phyloP scores from a whole-genome alignment of 805 yeast genomes.

The Wickerhamiella spandovensis region DNA sequence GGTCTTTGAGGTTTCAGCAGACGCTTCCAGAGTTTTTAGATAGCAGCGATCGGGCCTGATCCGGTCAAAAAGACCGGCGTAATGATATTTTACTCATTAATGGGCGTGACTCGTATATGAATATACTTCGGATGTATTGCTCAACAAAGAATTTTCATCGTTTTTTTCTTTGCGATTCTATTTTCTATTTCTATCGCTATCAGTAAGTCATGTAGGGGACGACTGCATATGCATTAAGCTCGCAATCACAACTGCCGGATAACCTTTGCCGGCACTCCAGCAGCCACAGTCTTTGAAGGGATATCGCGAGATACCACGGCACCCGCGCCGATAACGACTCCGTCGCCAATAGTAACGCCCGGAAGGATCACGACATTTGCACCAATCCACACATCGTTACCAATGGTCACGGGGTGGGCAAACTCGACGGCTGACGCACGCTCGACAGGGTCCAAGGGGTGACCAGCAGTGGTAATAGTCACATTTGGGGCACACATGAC shows the following conservation, averaged over 20 bases:
- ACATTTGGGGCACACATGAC: slow-evolving; percentile 54
- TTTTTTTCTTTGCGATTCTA: neutral
- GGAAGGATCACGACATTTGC: slow-evolving; percentile 42
- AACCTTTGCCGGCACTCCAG: slow-evolving; percentile 50
- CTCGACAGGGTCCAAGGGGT: slow-evolving; percentile 39
- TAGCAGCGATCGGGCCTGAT: too few species aligned
- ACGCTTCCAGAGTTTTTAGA: neutral
- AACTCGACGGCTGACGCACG: slow-evolving; percentile 37
- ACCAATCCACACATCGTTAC: slow-evolving; percentile 59
- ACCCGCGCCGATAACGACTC: slow-evolving; percentile 54
- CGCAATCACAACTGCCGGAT: slow-evolving; percentile 1
- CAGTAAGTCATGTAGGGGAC: neutral
- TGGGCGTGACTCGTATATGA: too few species aligned
- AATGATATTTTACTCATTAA: too few species aligned
- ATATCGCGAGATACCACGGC: slow-evolving; percentile 47
- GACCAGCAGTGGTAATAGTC: slow-evolving; percentile 47
- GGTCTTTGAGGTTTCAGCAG: neutral
- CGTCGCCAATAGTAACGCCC: slow-evolving; percentile 54
- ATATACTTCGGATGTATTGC: too few species aligned
- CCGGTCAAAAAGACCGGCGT: too few species aligned
- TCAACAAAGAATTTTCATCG: too few species aligned
- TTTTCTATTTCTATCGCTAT: neutral
- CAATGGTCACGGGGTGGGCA: slow-evolving; percentile 45
- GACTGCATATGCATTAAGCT: neutral
- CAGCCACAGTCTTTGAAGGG: slow-evolving; percentile 42